Percentiles rank a stretch among this genome's conserved stretches.
phyloP scores from a whole-genome alignment of 164 flowering plant species.

The Sedum album region DNA sequence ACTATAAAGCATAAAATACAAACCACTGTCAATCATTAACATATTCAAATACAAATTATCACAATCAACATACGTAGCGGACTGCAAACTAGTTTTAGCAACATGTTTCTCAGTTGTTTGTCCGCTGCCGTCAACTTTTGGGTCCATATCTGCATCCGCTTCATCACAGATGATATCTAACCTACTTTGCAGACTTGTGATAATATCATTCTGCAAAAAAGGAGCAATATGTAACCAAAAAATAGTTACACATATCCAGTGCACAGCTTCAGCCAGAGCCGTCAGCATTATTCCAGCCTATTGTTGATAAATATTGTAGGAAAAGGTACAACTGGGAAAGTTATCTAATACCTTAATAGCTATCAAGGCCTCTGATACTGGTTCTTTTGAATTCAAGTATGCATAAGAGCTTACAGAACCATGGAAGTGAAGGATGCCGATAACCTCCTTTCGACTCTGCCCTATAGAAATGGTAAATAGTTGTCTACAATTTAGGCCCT shows the following conservation, averaged over 20 bases:
- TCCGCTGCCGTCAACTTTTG: conserved; percentile 24
- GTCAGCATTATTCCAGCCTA: neutral
- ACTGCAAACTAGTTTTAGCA: conserved; percentile 30
- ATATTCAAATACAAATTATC: neutral
- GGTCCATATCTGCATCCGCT: conserved; percentile 34
- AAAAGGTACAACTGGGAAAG: neutral
- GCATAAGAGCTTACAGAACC: conserved; percentile 76
- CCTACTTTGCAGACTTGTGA: conserved; percentile 67
- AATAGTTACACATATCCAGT: neutral
- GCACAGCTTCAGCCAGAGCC: neutral
- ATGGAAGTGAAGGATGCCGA: conserved; percentile 42
- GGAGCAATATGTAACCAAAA: neutral
- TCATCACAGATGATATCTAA: conserved; percentile 76
- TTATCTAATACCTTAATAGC: conserved; percentile 62
- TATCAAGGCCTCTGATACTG: conserved; percentile 64
- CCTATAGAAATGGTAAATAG: conserved; percentile 32
- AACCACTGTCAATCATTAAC: neutral
- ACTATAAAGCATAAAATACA: neutral
- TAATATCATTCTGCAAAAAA: conserved; percentile 59
- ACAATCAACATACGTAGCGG: conserved; percentile 32
- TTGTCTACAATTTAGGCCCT: neutral
- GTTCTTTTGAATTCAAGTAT: conserved; percentile 60
- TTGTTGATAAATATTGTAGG: neutral
- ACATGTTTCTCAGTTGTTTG: conserved; percentile 29
- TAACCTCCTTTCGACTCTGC: conserved; percentile 57